A percentile compares a stretch with the other conserved stretches of the same genome.
Evolutionary conservation across 2,329 filamentous ascomycete species (phyloP).

Genomic region (Shiraia bambusicola): DNA sequence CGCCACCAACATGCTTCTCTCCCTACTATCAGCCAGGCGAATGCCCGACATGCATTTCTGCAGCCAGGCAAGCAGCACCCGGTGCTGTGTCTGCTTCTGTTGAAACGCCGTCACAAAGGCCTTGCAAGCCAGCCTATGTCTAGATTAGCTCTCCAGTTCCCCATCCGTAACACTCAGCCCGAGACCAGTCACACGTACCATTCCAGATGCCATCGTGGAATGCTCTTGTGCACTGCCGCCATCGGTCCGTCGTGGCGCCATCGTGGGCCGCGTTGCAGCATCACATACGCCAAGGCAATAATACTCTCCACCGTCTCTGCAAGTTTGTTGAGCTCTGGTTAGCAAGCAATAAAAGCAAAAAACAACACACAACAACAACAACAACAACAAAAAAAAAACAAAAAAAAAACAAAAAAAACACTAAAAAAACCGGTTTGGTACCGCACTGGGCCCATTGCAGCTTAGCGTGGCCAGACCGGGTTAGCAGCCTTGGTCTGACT

Average conservation of each 20-base stretch:
- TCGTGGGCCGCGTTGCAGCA: constrained; percentile 60
- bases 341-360: constrained; percentile 17
- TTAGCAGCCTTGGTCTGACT: constrained; percentile 7
- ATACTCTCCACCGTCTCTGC: constrained; percentile 67
- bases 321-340: constrained; percentile 14
- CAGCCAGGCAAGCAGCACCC: constrained; percentile 68
- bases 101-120: constrained; percentile 70
- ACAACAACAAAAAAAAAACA: no score
- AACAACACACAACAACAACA: no score
- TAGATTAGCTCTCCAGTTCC: constrained; percentile 15
- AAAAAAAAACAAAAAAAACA: no score
- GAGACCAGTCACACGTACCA: constrained; percentile 56
- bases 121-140: constrained; percentile 62
- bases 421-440: no score
- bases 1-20: constrained; percentile 33
- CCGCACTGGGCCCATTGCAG: constrained; percentile 17
- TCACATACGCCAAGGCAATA: constrained; percentile 62
- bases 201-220: constrained; percentile 61
- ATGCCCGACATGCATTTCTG: constrained; percentile 37
- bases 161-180: constrained; percentile 7
- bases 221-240: constrained; percentile 43
- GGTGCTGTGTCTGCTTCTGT: constrained; percentile 71
- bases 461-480: constrained; percentile 9
- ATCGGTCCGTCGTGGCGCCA: constrained; percentile 40
- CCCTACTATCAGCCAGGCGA: constrained; percentile 28